Conservation (phyloP, 371 early-diverging fungal species). For the Apophysomyces trapeziformis region DNA sequence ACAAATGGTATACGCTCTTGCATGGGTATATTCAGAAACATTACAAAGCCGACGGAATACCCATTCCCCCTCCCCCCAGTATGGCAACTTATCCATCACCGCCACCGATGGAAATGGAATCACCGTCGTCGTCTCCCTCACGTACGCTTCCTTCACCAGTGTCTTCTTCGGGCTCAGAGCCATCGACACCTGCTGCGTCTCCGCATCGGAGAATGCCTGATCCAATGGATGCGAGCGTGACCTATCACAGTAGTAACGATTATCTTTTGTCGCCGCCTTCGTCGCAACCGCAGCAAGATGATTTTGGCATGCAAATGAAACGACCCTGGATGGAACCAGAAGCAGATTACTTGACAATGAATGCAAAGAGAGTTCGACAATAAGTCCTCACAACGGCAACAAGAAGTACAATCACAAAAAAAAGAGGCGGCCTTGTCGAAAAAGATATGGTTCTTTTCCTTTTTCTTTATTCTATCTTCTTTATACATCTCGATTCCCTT, state of each 20-base stretch:
- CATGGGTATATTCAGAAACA: conserved; percentile 40
- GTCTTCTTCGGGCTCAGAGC: conserved; percentile 5
- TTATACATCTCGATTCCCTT: neutral
- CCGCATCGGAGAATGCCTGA: neutral
- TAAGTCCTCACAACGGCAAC: neutral
- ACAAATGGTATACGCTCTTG: conserved; percentile 67
- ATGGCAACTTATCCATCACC: neutral
- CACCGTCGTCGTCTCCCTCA: neutral
- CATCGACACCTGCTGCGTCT: neutral
- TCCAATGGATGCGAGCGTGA: neutral
- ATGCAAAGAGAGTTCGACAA: neutral
- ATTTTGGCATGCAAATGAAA: neutral
- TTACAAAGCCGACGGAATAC: neutral
- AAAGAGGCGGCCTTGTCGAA: neutral
- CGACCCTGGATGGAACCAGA: conserved; percentile 6
- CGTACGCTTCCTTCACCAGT: neutral
- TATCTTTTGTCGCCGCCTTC: neutral
- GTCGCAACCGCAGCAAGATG: conserved; percentile 2
- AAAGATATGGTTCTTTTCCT: neutral
- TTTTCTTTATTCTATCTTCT: neutral
- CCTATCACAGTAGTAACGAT: neutral
- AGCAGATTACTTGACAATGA: neutral
- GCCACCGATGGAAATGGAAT: conserved; percentile 8
- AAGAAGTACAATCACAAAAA: neutral
- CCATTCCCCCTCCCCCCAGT: neutral